Evolutionary conservation across 805 yeast species (phyloP), one percentile per base, ranked within the genome.

Genomic region (Saccharomycopsis fibuligera): DNA sequence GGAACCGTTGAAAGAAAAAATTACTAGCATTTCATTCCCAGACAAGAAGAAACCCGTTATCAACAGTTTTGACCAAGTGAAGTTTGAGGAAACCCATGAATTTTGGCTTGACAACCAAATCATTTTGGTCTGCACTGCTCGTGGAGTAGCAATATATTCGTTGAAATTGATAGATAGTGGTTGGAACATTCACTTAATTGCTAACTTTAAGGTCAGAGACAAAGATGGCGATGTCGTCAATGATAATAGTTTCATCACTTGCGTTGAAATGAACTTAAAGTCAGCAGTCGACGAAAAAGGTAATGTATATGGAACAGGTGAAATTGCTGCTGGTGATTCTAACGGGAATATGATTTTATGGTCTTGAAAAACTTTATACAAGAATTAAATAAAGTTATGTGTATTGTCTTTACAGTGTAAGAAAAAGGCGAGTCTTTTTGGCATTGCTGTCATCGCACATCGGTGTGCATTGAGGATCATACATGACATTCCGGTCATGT

Each of bases 271-370:
- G 47, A 63, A 62, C 35, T 48, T 70, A 43, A 60, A 58, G 24
- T 57, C 62, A 36, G 63, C 55, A 30, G 47, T 60, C 16, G 61
- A 65, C 49, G 67, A 61, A 8, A 65, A 61, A 21, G 74, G 74
- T 46, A 58, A 56, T 60, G 43, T 57, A 55, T 40, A 59, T 67
- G 62, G 79, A 62, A 49, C 61, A 50, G 60, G 68, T 8, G 73
- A 69, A 47, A 55, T 81, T 24, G 65, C 77, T 6, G 68, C 78
- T 25, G 86, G 86, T 2, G 84, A 80, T 56, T 55, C 66, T 3
- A 57, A 59, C 8, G 86, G 87, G 0, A 64, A 69, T 42, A 72
- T 83, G 3, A 73, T 72, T 48, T 63, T 64, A 1, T 75, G 79
- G 80, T 58, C 65, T 49, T 68, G 52, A 56, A 37, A 25, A 24